These are phyloP conservation scores for Fragosphaeria purpurea DNA, from an alignment of 2,329 filamentous ascomycete genomes.

Conservation along the genomic window DNA sequence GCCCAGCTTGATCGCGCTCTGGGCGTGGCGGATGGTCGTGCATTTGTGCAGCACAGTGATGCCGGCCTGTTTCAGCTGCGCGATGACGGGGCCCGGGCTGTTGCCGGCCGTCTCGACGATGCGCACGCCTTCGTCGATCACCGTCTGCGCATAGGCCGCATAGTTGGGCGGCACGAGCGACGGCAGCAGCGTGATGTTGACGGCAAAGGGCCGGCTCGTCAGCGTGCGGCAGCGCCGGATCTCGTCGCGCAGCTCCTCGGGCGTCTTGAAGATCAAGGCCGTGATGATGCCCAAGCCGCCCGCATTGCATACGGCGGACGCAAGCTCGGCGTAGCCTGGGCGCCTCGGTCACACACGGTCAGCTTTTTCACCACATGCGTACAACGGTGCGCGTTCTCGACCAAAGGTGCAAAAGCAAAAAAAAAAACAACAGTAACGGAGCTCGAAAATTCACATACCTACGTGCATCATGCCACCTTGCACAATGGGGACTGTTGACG, in stretches of 20 bases:
- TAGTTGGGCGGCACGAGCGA: constrained; percentile 88
- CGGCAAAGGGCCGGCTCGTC: constrained; percentile 72
- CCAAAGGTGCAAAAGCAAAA: neutral
- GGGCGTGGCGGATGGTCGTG: constrained; percentile 88
- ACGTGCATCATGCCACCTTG: constrained; percentile 64
- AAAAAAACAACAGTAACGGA: neutral
- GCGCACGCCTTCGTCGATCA: constrained; percentile 84
- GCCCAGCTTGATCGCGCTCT: constrained; percentile 83
- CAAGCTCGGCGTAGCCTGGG: constrained; percentile 70
- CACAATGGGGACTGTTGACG: constrained; percentile 58
- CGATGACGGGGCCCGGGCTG: constrained; percentile 80
- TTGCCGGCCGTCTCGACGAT: constrained; percentile 55
- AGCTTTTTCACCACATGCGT: constrained; percentile 3
- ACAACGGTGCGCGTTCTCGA: no score
- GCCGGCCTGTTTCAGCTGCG: constrained; percentile 69
- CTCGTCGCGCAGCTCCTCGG: constrained; percentile 85
- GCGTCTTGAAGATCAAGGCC: constrained; percentile 83
- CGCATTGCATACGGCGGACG: constrained; percentile 68
- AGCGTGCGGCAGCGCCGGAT: constrained; percentile 77
- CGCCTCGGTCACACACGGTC: constrained; percentile 41
- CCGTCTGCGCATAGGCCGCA: constrained; percentile 76
- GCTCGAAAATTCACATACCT: constrained; percentile 8
- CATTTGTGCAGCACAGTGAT: constrained; percentile 90
- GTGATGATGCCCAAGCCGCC: constrained; percentile 76
- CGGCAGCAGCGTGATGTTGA: constrained; percentile 91